Evolutionary conservation across 164 flowering plant species (phyloP), one percentile per base, ranked within the genome.

Genomic region (Liriodendron chinense): DNA sequence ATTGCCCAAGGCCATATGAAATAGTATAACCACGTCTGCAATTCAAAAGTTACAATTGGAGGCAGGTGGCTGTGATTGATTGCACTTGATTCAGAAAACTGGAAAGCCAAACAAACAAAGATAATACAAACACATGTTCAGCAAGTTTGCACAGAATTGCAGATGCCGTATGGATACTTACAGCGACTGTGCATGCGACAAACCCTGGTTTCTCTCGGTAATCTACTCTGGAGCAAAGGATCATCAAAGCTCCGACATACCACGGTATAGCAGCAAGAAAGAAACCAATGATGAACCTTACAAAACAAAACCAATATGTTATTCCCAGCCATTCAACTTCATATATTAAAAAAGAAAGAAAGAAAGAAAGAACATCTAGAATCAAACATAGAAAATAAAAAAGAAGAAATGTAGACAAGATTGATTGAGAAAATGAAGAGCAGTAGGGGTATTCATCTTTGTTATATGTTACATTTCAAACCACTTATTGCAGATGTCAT

Each of bases 281-380:
- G 87, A 94, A 93, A 4, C 98, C 98, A 76, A 89, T 77, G 18
- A 93, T 87, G 72, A 94, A 94, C 95, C 98, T 94, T 80, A 83
- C 81, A 81, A 66, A 64, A 67, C 47, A 25, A 67, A 65, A 28
- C 2, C 5, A 53, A 14, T 28, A 67, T 28, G 47, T 28, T 20
- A 67, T 67, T 20, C 26, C 7, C 47, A 34, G 18, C 1, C n/a
- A 1, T 34, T 18, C 47, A 28, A 18, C 47, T 53, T 12, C 20
- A 53, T 12, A 12, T 12, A 49, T 49, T 12, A 49, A 49, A 12
- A 7, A 49, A 7, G 10, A 49, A 49, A 12, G 53, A 49, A 12
- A 49, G 7, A 7, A 49, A 49, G n/a, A n/a, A n/a, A 34, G 18
- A 53, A 53, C 59, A 53, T 53, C 2, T 7, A 34, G 43, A 34